phyloP scores from a whole-genome alignment of 2,329 filamentous ascomycete species.

The Drechslerella dactyloides region DNA sequence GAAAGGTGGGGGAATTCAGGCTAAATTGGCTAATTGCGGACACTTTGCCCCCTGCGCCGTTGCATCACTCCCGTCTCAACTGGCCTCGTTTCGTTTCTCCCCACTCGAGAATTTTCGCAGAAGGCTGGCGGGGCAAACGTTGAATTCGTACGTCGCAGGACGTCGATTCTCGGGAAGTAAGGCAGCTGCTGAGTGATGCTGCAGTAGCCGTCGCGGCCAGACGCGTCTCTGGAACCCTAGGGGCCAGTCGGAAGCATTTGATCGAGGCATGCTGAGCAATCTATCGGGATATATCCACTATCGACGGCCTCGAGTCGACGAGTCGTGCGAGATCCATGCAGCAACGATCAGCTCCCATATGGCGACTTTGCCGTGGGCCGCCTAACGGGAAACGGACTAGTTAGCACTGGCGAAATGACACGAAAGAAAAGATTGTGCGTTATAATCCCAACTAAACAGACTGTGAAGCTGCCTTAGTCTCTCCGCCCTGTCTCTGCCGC shows the following conservation, averaged over 20 bases:
- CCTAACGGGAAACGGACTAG: constrained; percentile 22
- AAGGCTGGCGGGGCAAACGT: constrained; percentile 19
- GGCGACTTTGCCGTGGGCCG: constrained; percentile 28
- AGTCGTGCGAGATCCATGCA: background rate
- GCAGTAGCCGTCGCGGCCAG: constrained; percentile 1
- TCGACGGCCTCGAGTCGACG: constrained; percentile 7
- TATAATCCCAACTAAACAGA: constrained; percentile 30
- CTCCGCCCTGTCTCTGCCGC: constrained; percentile 15
- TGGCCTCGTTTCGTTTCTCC: constrained; percentile 26
- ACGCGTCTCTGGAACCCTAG: background rate
- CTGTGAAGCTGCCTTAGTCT: constrained; percentile 24
- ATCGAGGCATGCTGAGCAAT: constrained; percentile 31
- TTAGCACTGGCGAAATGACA: constrained; percentile 12
- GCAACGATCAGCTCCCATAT: constrained; percentile 24
- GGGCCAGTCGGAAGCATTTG: constrained; percentile 33
- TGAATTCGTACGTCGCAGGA: background rate
- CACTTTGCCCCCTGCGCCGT: constrained; percentile 32
- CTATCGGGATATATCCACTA: constrained; percentile 49
- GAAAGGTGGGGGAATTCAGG: constrained; percentile 51
- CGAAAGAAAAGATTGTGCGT: constrained; percentile 41
- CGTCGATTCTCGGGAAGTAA: constrained; percentile 15
- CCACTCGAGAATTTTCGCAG: constrained; percentile 8
- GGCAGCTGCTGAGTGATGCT: constrained; percentile 28
- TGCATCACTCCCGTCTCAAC: constrained; percentile 50
- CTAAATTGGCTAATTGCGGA: constrained; percentile 50